phyloP scores from a whole-genome alignment of 257 asterid species.

The Capsicum baccatum region DNA sequence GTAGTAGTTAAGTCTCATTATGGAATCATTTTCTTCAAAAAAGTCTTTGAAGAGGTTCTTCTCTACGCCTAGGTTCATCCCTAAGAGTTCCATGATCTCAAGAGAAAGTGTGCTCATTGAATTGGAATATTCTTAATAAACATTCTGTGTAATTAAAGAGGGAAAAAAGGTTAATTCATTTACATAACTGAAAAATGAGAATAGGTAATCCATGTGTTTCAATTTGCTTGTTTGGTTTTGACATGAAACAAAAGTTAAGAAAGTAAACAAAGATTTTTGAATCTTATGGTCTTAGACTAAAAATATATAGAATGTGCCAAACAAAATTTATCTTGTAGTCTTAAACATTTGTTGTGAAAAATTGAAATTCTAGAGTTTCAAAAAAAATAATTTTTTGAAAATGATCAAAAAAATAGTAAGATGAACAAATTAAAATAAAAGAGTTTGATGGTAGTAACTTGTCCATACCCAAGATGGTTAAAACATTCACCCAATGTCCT shows the following conservation, averaged over 20 bases:
- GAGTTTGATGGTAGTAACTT: background rate
- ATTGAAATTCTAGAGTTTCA: too few species aligned
- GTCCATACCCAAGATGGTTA: background rate
- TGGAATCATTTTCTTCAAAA: background rate
- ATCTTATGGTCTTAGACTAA: too few species aligned
- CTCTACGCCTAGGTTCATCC: background rate
- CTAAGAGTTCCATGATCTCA: background rate
- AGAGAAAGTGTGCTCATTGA: background rate
- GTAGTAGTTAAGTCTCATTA: background rate
- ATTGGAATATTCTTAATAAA: background rate
- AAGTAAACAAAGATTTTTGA: background rate
- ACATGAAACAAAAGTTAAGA: background rate
- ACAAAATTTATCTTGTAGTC: too few species aligned
- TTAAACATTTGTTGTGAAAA: too few species aligned
- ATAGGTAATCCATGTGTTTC: background rate
- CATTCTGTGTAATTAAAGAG: background rate
- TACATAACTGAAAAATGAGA: background rate
- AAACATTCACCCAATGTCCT: background rate
- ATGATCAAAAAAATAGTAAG: background rate
- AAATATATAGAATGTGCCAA: too few species aligned
- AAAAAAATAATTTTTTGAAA: too few species aligned
- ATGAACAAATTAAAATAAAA: background rate
- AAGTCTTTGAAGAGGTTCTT: background rate
- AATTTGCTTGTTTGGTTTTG: background rate
- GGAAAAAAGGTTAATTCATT: background rate